Conservation (phyloP, 1,284 basidiomycete species). For the Mycena citricolor region DNA sequence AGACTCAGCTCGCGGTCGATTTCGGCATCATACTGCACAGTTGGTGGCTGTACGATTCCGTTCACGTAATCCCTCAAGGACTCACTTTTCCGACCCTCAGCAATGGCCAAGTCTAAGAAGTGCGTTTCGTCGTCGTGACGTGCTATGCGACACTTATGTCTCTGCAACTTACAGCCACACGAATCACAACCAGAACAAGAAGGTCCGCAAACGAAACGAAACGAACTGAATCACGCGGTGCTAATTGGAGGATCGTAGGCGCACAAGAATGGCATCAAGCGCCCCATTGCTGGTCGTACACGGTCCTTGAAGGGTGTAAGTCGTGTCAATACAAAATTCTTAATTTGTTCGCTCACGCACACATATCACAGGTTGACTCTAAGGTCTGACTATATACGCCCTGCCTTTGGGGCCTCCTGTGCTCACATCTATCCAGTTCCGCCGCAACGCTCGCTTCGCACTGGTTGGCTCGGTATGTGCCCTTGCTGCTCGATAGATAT, state of each 20-base stretch:
- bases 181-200: conserved; percentile 92
- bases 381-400: conserved; percentile 56
- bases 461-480: conserved; percentile 74
- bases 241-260: conserved; percentile 42
- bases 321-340: conserved; percentile 26
- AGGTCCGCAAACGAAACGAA: conserved; percentile 67
- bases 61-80: conserved; percentile 19
- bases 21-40: conserved; percentile 5
- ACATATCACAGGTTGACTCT: conserved; percentile 68
- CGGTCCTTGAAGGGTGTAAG: conserved; percentile 90
- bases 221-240: neutral
- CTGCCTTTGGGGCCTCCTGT: conserved; percentile 9
- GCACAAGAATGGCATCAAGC: conserved; percentile 96
- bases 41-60: no score
- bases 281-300: conserved; percentile 72
- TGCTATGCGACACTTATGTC: no score
- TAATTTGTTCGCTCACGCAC: neutral
- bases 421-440: conserved; percentile 58
- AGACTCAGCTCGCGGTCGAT: no score
- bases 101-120: conserved; percentile 86
- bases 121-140: conserved; percentile 35
- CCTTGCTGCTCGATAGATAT: conserved; percentile 5
- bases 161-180: conserved; percentile 57
- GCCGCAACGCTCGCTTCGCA: conserved; percentile 81
- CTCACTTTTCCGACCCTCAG: conserved; percentile 36